Percentiles rank a stretch among this genome's conserved stretches.
These are phyloP conservation scores for Phytophthora palmivora DNA, from an alignment of 352 stramenopile species.

Conservation along the genomic window DNA sequence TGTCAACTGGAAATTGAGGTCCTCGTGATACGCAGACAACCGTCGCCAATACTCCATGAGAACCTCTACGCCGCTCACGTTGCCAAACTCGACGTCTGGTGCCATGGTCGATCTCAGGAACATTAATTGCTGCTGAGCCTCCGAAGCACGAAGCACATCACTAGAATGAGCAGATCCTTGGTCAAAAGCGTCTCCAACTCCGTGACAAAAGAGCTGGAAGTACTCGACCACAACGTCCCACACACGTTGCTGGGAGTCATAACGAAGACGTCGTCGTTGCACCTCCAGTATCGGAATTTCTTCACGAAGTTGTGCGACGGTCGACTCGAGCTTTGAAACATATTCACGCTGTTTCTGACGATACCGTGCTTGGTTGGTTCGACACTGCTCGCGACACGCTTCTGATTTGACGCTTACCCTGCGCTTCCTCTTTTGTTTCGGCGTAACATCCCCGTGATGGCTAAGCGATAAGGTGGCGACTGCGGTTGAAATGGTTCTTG, in stretches of 20 bases:
- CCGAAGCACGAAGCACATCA: constrained; percentile 27
- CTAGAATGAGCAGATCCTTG: constrained; percentile 11
- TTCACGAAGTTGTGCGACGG: constrained; percentile 39
- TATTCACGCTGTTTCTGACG: constrained; percentile 57
- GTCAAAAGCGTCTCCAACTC: constrained; percentile 25
- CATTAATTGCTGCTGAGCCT: constrained; percentile 47
- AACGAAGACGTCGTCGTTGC: constrained; percentile 33
- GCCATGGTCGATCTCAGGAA: constrained; percentile 51
- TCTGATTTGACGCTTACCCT: constrained; percentile 47
- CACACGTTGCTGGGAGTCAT: constrained; percentile 33
- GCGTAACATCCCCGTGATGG: background rate
- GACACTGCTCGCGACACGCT: constrained; percentile 60
- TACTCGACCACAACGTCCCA: constrained; percentile 46
- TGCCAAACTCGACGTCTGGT: constrained; percentile 41
- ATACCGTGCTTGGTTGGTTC: constrained; percentile 65
- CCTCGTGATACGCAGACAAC: constrained; percentile 43
- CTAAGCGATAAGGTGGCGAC: constrained; percentile 29
- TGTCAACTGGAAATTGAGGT: constrained; percentile 44
- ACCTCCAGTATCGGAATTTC: constrained; percentile 47
- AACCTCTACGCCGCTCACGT: constrained; percentile 32
- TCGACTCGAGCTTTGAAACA: constrained; percentile 38
- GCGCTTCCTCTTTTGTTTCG: constrained; percentile 41
- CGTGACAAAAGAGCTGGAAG: constrained; percentile 42
- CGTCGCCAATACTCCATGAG: constrained; percentile 49
- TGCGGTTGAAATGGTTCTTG: constrained; percentile 17